Evolutionary conservation across 352 stramenopile species (phyloP).

Genomic region (Phytophthora uliginosa): DNA sequence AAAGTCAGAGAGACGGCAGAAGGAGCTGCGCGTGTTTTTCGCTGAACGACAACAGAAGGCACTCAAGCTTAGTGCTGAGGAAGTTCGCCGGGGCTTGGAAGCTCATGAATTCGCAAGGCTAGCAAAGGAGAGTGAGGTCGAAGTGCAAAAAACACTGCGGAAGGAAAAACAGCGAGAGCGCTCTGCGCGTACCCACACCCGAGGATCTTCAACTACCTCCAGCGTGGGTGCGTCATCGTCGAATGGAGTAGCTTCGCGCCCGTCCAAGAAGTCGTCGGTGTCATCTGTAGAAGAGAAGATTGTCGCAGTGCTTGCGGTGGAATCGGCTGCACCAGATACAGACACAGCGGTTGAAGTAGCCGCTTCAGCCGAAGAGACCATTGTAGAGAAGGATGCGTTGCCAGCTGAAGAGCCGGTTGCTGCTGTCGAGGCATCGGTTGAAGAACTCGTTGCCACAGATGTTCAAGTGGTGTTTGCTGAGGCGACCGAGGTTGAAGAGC

Average conservation of each 20-base stretch:
- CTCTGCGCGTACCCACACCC: slow-evolving; percentile 10
- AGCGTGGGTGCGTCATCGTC: slow-evolving; percentile 31
- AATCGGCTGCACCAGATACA: slow-evolving; percentile 1
- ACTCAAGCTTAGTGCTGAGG: slow-evolving; percentile 48
- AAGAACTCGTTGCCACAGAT: neutral
- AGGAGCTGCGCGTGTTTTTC: slow-evolving; percentile 58
- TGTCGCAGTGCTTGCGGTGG: neutral
- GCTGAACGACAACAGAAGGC: slow-evolving; percentile 56
- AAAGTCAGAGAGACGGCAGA: slow-evolving; percentile 70
- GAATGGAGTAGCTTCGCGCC: slow-evolving; percentile 17
- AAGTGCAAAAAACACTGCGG: slow-evolving; percentile 20
- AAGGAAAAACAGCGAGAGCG: slow-evolving; percentile 20
- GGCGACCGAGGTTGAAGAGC: slow-evolving; percentile 9
- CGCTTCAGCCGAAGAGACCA: slow-evolving; percentile 1
- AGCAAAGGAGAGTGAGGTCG: slow-evolving; percentile 34
- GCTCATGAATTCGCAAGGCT: slow-evolving; percentile 58
- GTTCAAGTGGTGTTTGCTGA: slow-evolving; percentile 5
- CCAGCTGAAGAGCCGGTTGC: slow-evolving; percentile 1
- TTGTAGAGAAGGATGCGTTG: neutral
- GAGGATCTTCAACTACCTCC: slow-evolving; percentile 25
- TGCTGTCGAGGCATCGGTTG: neutral
- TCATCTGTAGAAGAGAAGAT: slow-evolving; percentile 31
- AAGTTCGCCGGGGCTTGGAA: slow-evolving; percentile 63
- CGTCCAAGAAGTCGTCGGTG: slow-evolving; percentile 42
- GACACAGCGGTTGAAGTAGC: slow-evolving; percentile 3